Evolutionary conservation across 202 grass and related monocot genomes (phyloP).

Genomic region (Setaria viridis): DNA sequence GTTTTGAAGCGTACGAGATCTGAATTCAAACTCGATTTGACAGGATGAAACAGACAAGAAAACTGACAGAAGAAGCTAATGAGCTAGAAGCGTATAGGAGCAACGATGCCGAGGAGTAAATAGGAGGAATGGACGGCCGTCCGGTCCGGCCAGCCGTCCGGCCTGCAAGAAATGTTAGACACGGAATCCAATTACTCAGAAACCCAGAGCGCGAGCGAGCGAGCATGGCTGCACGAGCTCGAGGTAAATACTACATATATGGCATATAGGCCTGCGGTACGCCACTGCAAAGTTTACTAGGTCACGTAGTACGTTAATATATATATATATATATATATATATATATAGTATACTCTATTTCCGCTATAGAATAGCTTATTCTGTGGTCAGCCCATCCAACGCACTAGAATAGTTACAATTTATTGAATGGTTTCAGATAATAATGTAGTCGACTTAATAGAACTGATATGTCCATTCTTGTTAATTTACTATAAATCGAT

Average conservation of each 20-base stretch:
- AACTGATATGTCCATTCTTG: too few species aligned
- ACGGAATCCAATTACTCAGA: slow-evolving; percentile 49
- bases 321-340: too few species aligned
- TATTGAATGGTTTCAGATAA: too few species aligned
- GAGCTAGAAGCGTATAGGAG: neutral
- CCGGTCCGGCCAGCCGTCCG: slow-evolving; percentile 12
- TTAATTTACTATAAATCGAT: too few species aligned
- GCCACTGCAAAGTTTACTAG: neutral
- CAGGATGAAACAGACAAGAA: neutral
- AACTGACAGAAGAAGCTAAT: neutral
- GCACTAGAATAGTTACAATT: too few species aligned
- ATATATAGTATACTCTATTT: too few species aligned
- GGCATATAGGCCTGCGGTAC: neutral
- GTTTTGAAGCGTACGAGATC: neutral
- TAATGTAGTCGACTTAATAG: too few species aligned
- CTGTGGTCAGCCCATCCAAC: too few species aligned
- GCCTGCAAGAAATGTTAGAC: slow-evolving; percentile 46
- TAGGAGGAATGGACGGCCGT: slow-evolving; percentile 21
- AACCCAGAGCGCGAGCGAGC: neutral
- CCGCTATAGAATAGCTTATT: too few species aligned
- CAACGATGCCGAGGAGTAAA: slow-evolving; percentile 11
- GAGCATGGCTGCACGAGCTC: slow-evolving; percentile 21
- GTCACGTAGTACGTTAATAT: neutral
- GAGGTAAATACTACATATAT: slow-evolving; percentile 28
- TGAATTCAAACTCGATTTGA: slow-evolving; percentile 9